Evolutionary conservation across 2,329 filamentous ascomycete species (phyloP), one percentile per base, ranked within the genome.

Genomic region (Xylariaceae sp.): DNA sequence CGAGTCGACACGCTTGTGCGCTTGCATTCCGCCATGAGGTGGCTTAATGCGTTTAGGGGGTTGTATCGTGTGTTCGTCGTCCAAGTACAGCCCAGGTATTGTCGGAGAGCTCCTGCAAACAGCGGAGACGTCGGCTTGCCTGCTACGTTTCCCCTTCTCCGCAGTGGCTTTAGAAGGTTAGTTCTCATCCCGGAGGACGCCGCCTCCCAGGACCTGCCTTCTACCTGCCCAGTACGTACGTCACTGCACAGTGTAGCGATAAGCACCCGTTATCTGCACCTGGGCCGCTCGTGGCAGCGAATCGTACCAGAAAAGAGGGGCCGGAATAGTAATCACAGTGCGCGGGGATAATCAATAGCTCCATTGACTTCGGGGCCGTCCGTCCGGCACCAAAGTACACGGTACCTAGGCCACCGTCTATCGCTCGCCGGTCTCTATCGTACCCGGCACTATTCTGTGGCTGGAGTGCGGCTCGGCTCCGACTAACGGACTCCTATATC

Each of bases 181-280:
- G 35, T 15, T 35, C 49, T 51, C 6, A 15, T 13, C 18, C 61
- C 64, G 64, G 64, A 66, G 62, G 58, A 66, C 64, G 64, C 64
- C 64, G 64, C 61, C 56, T 66, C 64, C 64, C 64, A 55, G 57
- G 47, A 6, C 41, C 41, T n/a, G 3, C 5, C 41, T 45, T 13
- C 37, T 41, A 45, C 13, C 5, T 15, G 5, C 5, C 5, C 41
- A n/a, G 5, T 15, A n/a, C 41, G 5, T 15, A n/a, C 41, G 41
- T 13, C 10, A 45, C 41, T n/a, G 13, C 11, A n/a, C 41, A 45
- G 11, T 45, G 13, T n/a, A 5, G 11, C 3, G 11, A 41, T 41
- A 41, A 3, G 37, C 37, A 13, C 37, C 23, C 23, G 23, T 30
- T 30, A 30, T 30, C 23, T 30, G 23, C 23, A 30, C 23, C 5